These are phyloP conservation scores for Wickerhamomyces subpelliculosus DNA, from an alignment of 805 yeast genomes.

Conservation along the genomic window DNA sequence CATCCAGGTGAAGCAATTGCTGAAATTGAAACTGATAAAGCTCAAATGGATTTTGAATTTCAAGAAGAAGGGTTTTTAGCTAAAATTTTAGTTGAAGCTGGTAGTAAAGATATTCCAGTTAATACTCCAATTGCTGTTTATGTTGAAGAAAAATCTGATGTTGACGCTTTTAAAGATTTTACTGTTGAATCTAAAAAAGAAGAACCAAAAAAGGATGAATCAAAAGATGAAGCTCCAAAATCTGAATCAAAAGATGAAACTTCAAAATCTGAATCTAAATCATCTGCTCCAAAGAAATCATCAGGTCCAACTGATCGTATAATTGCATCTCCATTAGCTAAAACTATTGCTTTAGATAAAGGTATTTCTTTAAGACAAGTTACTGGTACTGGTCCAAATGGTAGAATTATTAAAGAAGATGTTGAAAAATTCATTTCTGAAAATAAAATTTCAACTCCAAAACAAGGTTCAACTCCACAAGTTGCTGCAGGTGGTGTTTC, in stretches of 20 bases:
- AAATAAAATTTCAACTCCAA: slow-evolving; percentile 33
- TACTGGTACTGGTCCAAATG: slow-evolving; percentile 91
- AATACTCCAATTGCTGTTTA: slow-evolving; percentile 96
- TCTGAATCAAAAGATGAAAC: slow-evolving; percentile 13
- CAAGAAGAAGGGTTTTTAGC: slow-evolving; percentile 95
- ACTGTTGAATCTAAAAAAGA: slow-evolving; percentile 55
- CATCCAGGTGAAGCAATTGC: slow-evolving; percentile 92
- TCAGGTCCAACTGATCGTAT: slow-evolving; percentile 57
- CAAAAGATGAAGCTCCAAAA: slow-evolving; percentile 21
- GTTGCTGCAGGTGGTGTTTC: slow-evolving; percentile 39
- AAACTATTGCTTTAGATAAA: slow-evolving; percentile 84
- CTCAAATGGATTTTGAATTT: slow-evolving; percentile 96
- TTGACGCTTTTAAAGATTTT: slow-evolving; percentile 81
- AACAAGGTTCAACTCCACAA: slow-evolving; percentile 32
- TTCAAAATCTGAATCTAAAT: slow-evolving; percentile 10
- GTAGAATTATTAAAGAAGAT: slow-evolving; percentile 89
- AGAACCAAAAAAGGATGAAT: slow-evolving; percentile 23
- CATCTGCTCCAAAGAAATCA: slow-evolving; percentile 31
- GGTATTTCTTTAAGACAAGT: slow-evolving; percentile 82
- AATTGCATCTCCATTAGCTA: slow-evolving; percentile 92
- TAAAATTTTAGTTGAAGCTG: slow-evolving; percentile 75
- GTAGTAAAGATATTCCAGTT: slow-evolving; percentile 86
- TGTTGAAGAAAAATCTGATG: slow-evolving; percentile 81
- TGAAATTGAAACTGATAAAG: slow-evolving; percentile 96
- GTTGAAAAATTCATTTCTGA: slow-evolving; percentile 70